Evolutionary conservation across 2,329 filamentous ascomycete species (phyloP), one percentile per base, ranked within the genome.

Genomic region (Aspergillus chevalieri): DNA sequence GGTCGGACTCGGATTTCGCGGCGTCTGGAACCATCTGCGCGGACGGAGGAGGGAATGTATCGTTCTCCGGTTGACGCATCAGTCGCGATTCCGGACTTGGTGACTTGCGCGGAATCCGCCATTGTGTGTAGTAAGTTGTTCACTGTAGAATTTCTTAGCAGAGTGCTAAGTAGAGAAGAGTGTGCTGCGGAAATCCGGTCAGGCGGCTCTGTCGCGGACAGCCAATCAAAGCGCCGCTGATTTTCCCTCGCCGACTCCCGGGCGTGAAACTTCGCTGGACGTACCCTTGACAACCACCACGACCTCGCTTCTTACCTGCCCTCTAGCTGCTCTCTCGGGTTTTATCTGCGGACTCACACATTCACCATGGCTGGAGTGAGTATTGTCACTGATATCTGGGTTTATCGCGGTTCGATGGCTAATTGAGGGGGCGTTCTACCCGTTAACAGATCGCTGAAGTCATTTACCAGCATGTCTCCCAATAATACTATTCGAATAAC

Each of bases 1-100:
- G 93, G 92, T 26, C 89, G 84, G 53, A 98, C 89, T 64, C 89
- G 89, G 66, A 97, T 97, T 63, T 95, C 92, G 65, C 88, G 94
- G 49, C 93, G 84, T n/a, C 88, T 88, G 46, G 86, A 89, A 50
- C 93, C 93, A 66, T 98, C 93, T 21, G 93, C 74, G 48, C 94
- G 86, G 41, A 83, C 76, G 0, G 92, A 97, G 41, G 91, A 82
- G 22, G 93, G 93, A 50, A 98, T 97, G 60, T 90, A 85, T 42
- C 91, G 87, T 65, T 90, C 82, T 65, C 93, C 94, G 58, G 82
- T 87, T 55, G 71, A 68, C 46, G 84, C 80, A 66, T 91, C 85
- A 47, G 85, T 85, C 60, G 92, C 85, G 65, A 92, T 92, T 58
- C 87, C 87, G 38, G 88, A 77, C 46, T 58, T 58, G 28, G 48